Conservation (phyloP, 2,329 filamentous ascomycete species). For the Teratosphaeria destructans region DNA sequence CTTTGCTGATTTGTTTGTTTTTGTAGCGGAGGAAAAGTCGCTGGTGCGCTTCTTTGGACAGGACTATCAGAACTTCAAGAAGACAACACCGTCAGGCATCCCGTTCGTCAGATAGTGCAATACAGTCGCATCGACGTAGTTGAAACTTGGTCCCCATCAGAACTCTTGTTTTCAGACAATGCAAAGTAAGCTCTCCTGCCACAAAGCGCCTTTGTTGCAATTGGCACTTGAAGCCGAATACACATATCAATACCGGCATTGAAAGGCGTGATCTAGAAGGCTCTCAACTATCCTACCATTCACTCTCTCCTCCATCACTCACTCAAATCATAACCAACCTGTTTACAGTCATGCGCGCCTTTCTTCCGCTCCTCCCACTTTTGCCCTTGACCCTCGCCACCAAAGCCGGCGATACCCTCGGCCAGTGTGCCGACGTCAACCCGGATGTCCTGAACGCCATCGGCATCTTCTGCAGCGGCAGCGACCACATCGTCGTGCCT, state of each 20-base stretch:
- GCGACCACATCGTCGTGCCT: slow-evolving; percentile 56
- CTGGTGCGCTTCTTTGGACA: slow-evolving; percentile 74
- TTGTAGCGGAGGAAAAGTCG: slow-evolving; percentile 62
- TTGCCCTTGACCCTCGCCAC: not conserved
- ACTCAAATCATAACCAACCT: not conserved
- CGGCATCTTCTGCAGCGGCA: slow-evolving; percentile 25
- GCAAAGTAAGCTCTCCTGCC: not conserved
- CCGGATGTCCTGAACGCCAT: not conserved
- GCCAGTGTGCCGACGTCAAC: not conserved
- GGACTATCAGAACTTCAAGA: slow-evolving; percentile 66
- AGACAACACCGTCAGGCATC: slow-evolving; percentile 64
- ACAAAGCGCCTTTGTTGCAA: not conserved
- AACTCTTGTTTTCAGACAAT: not conserved
- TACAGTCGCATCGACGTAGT: not conserved
- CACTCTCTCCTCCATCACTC: not conserved
- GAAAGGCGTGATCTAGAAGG: not conserved
- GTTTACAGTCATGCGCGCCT: not conserved
- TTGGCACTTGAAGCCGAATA: not conserved
- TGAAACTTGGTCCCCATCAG: not conserved
- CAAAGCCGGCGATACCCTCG: not conserved
- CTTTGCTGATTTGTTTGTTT: slow-evolving; percentile 1
- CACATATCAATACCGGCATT: not conserved
- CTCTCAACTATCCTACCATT: not conserved
- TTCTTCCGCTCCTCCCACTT: not conserved
- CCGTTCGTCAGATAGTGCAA: slow-evolving; percentile 51